A percentile compares a stretch with the other conserved stretches of the same genome.
These are phyloP conservation scores for Trichoderma reesei DNA, from an alignment of 495 filamentous ascomycete species.

Conservation along the genomic window DNA sequence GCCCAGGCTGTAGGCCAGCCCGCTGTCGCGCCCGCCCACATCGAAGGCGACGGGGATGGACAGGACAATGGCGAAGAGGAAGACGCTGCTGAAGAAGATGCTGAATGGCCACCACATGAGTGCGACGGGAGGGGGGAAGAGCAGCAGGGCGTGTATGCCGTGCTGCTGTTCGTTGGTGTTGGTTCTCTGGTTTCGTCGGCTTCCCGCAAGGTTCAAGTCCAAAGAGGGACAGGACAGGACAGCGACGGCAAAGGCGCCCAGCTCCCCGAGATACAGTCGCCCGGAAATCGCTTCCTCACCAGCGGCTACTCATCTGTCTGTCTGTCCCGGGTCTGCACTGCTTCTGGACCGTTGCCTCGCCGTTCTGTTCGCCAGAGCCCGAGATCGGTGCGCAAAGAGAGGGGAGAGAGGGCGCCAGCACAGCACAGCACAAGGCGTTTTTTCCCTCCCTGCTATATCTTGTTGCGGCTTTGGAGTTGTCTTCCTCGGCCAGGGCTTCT, in stretches of 20 bases:
- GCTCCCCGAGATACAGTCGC: slow-evolving; percentile 5
- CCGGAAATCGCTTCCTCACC: slow-evolving; percentile 2
- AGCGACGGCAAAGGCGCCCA: too few relatives aligned
- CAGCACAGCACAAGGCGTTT: not conserved
- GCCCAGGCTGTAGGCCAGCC: slow-evolving; percentile 81
- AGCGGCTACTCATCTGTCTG: not conserved
- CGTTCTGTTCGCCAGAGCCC: not conserved
- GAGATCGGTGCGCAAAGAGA: too few relatives aligned
- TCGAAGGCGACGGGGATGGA: slow-evolving; percentile 94
- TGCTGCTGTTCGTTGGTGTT: not conserved
- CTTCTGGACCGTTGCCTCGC: too few relatives aligned
- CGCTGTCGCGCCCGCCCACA: slow-evolving; percentile 88
- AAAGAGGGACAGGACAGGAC: not conserved
- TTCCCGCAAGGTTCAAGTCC: not conserved
- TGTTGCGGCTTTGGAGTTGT: not conserved
- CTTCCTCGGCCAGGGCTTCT: not conserved
- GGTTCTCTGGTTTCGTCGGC: not conserved
- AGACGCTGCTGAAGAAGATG: slow-evolving; percentile 62
- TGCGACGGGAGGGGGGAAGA: slow-evolving; percentile 19
- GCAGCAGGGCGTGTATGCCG: not conserved
- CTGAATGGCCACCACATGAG: slow-evolving; percentile 63
- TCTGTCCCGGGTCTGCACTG: too few relatives aligned
- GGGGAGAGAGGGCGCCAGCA: not conserved
- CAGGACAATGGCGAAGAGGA: slow-evolving; percentile 79
- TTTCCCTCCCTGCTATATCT: not conserved